Evolutionary conservation across 306 rosid species (phyloP).

Genomic region (Carpinus viminea): DNA sequence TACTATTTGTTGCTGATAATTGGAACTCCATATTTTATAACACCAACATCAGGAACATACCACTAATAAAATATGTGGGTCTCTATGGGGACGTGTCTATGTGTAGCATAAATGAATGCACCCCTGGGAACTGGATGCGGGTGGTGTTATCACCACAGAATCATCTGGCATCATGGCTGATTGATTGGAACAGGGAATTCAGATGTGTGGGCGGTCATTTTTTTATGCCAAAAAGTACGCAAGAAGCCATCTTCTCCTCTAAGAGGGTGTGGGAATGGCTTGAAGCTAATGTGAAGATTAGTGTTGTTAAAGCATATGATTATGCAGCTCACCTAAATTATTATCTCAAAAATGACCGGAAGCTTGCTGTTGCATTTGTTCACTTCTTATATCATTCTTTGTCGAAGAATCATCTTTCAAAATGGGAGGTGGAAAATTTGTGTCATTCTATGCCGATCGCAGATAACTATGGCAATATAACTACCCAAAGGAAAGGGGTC

Average conservation of each 20-base stretch:
- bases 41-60: constrained; percentile 37
- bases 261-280: constrained; percentile 53
- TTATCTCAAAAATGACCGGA: constrained; percentile 16
- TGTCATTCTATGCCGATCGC: constrained; percentile 55
- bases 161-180: constrained; percentile 51
- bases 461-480: constrained; percentile 46
- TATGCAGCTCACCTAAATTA: constrained; percentile 35
- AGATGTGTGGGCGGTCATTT: constrained; percentile 6
- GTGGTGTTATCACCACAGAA: constrained; percentile 29
- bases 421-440: constrained; percentile 10
- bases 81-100: constrained; percentile 34
- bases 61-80: constrained; percentile 51
- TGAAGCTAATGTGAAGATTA: constrained; percentile 15
- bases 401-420: constrained; percentile 13
- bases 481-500: constrained; percentile 24
- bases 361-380: constrained; percentile 38
- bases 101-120: constrained; percentile 35
- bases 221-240: constrained; percentile 62
- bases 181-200: constrained; percentile 53
- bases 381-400: constrained; percentile 61
- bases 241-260: constrained; percentile 33
- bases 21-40: constrained; percentile 33
- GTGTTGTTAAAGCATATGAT: not conserved
- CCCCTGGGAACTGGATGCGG: not conserved
- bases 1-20: constrained; percentile 47